phyloP scores from a whole-genome alignment of 305 asterid genomes.

The Ruellia speciosa region DNA sequence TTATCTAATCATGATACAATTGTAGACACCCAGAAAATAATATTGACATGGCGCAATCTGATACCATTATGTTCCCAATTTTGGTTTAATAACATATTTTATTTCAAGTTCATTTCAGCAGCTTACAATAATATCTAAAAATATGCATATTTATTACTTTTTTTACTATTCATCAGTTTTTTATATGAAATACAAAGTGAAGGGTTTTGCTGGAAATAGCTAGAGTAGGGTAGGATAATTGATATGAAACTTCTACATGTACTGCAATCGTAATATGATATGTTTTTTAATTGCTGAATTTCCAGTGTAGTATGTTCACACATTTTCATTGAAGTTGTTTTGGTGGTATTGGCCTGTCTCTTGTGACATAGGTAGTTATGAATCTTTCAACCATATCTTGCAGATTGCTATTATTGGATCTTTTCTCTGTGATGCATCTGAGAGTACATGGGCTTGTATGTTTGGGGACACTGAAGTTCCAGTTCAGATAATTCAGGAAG shows the following conservation, averaged over 20 bases:
- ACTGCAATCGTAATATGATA: neutral
- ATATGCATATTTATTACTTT: neutral
- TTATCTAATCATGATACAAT: too few species aligned
- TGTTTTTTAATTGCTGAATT: neutral
- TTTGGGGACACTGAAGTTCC: constrained; percentile 91
- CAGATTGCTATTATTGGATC: constrained; percentile 88
- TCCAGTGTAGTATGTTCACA: neutral
- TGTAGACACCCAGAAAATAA: too few species aligned
- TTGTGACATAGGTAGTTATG: neutral
- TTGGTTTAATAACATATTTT: too few species aligned
- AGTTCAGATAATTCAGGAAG: constrained; percentile 74
- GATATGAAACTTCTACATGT: neutral
- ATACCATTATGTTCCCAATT: too few species aligned
- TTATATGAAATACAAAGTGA: neutral
- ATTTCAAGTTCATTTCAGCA: too few species aligned
- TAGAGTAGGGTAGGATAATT: neutral
- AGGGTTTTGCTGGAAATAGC: neutral
- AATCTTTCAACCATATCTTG: constrained; percentile 17
- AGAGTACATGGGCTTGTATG: constrained; percentile 83
- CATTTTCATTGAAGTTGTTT: neutral
- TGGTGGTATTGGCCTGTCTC: neutral
- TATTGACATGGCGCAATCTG: too few species aligned
- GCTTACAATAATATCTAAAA: too few species aligned
- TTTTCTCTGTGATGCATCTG: constrained; percentile 67
- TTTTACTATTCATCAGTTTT: neutral